These are phyloP conservation scores for Capsicum chinense DNA, from an alignment of 257 asterid genomes.

Conservation along the genomic window DNA sequence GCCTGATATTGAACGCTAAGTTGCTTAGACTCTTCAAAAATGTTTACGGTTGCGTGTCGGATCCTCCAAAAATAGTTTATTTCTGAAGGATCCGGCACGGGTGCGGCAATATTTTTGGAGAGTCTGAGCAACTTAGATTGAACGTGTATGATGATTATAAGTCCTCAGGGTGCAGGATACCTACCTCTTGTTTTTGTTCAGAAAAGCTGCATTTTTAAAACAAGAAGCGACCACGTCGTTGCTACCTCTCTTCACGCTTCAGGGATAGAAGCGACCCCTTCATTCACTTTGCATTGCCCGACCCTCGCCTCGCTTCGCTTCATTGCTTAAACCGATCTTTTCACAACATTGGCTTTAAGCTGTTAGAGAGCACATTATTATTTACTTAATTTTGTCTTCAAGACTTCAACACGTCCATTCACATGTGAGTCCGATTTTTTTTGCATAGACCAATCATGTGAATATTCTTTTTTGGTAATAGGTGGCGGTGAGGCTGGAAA, in stretches of 20 bases:
- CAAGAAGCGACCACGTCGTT: background rate
- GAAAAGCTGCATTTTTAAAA: background rate
- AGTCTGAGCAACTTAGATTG: background rate
- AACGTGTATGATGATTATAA: background rate
- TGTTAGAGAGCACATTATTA: background rate
- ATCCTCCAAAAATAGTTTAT: no score
- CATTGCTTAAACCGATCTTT: background rate
- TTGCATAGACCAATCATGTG: background rate
- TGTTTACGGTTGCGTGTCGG: no score
- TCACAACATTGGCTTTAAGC: background rate
- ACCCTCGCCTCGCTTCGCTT: background rate
- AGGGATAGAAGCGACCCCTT: background rate
- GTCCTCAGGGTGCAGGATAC: background rate
- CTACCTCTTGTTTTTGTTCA: background rate
- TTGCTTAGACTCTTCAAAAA: no score
- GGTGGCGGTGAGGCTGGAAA: background rate
- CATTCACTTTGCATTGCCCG: background rate
- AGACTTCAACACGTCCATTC: background rate
- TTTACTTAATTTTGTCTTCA: slow-evolving; percentile 10
- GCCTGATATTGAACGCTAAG: background rate
- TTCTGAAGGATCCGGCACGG: no score
- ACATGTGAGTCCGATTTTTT: background rate
- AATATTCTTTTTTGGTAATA: background rate
- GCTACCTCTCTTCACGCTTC: background rate
- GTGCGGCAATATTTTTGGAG: no score